These are phyloP conservation scores for Arthroderma uncinatum DNA, from an alignment of 2,329 filamentous ascomycete genomes.

Conservation along the genomic window DNA sequence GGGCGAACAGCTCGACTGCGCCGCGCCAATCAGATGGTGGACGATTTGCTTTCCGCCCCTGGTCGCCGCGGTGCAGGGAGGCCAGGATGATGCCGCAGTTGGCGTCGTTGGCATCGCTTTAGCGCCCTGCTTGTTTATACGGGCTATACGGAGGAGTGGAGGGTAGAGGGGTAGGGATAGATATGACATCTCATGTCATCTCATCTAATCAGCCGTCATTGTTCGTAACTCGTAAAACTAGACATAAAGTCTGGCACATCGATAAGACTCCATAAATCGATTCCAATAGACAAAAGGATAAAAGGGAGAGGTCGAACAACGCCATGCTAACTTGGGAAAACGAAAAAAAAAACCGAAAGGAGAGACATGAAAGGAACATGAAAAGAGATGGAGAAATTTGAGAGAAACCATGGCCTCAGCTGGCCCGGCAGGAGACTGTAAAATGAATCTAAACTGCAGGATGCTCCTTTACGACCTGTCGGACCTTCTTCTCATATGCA, in stretches of 20 bases:
- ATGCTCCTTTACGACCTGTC: constrained; percentile 79
- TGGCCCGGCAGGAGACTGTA: neutral
- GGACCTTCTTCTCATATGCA: constrained; percentile 83
- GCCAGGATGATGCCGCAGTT: neutral
- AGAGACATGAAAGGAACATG: neutral
- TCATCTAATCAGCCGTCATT: neutral
- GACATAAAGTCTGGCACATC: neutral
- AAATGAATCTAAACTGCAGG: constrained; percentile 46
- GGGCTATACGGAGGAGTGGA: neutral
- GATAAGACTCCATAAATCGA: neutral
- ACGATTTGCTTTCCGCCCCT: neutral
- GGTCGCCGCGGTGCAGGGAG: neutral
- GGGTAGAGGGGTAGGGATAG: neutral
- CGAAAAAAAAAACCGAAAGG: too few relatives aligned
- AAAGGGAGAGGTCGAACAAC: constrained; percentile 1
- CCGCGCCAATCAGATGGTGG: neutral
- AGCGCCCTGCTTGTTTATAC: neutral
- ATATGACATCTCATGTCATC: too few relatives aligned
- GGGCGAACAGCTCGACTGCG: neutral
- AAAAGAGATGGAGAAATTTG: neutral
- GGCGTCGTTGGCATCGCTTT: neutral
- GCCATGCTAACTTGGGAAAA: neutral
- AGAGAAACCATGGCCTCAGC: constrained; percentile 8
- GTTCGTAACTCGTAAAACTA: neutral
- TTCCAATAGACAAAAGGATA: constrained; percentile 12